Conservation (phyloP, 108 stramenopile species). For the Mayamaea pseudoterrestris region DNA sequence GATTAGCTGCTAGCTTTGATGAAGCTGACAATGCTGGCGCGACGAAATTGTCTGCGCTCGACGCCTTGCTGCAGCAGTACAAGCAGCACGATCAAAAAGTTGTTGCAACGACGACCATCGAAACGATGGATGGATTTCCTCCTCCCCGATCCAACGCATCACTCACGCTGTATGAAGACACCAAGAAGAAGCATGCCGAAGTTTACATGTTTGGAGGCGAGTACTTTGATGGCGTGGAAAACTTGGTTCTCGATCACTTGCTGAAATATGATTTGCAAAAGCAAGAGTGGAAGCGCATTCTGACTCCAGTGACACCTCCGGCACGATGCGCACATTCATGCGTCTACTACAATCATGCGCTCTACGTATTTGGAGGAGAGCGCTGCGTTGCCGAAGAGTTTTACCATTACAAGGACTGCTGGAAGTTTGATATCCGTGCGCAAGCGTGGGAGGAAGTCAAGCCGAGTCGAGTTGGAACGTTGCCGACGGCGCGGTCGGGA, state of each 20-base stretch:
- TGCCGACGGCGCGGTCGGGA: slow-evolving; percentile 76
- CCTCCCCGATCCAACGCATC: slow-evolving; percentile 73
- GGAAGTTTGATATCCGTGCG: slow-evolving; percentile 78
- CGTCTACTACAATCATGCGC: slow-evolving; percentile 72
- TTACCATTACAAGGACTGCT: slow-evolving; percentile 91
- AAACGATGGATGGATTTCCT: slow-evolving; percentile 43
- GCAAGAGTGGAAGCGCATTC: slow-evolving; percentile 59
- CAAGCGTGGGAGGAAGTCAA: slow-evolving; percentile 76
- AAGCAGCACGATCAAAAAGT: slow-evolving; percentile 14
- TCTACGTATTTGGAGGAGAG: slow-evolving; percentile 96
- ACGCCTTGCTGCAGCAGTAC: slow-evolving; percentile 30
- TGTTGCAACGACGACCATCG: slow-evolving; percentile 4
- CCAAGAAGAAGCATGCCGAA: slow-evolving; percentile 44
- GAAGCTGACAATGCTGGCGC: slow-evolving; percentile 6
- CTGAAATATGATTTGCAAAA: slow-evolving; percentile 33
- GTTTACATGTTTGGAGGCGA: slow-evolving; percentile 92
- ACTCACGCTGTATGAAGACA: slow-evolving; percentile 33
- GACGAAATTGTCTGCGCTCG: slow-evolving; percentile 19
- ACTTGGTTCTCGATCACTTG: slow-evolving; percentile 84
- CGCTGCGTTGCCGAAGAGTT: slow-evolving; percentile 82
- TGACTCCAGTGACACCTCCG: slow-evolving; percentile 68
- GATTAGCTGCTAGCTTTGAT: not conserved
- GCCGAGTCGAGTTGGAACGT: slow-evolving; percentile 38
- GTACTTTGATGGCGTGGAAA: slow-evolving; percentile 89
- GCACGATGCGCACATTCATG: slow-evolving; percentile 90